A percentile compares a stretch with the other conserved stretches of the same genome.
phyloP scores from a whole-genome alignment of 1,139 yeast genomes.

The Lodderomyces jiufengensis region DNA sequence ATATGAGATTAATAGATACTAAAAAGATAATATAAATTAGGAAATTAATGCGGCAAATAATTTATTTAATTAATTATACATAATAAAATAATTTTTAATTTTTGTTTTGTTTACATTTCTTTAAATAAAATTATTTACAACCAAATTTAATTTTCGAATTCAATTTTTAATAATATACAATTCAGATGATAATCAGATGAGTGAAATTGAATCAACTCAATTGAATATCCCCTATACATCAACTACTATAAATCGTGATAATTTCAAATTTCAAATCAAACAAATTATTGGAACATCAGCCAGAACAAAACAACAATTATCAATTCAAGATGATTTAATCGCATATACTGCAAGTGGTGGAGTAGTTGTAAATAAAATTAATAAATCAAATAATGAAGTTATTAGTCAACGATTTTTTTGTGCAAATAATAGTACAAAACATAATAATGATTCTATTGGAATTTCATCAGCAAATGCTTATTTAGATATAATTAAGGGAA shows the following conservation, averaged over 20 bases:
- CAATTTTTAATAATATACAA: no score
- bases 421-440: slow-evolving; percentile 31
- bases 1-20: no score
- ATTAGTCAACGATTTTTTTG: slow-evolving; percentile 47
- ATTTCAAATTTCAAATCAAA: slow-evolving; percentile 15
- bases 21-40: no score
- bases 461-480: slow-evolving; percentile 28
- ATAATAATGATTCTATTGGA: not conserved
- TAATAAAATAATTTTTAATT: no score
- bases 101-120: no score
- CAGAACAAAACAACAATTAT: slow-evolving; percentile 28
- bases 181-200: no score
- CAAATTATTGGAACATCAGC: slow-evolving; percentile 33
- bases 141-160: no score
- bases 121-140: no score
- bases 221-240: not conserved
- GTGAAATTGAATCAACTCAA: not conserved
- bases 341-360: slow-evolving; percentile 72
- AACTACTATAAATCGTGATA: not conserved
- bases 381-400: slow-evolving; percentile 15
- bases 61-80: no score
- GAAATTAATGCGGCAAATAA: no score
- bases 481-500: slow-evolving; percentile 23
- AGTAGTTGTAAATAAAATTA: slow-evolving; percentile 47
- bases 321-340: slow-evolving; percentile 36